Percentiles rank a stretch among this genome's conserved stretches.
Evolutionary conservation across 176 grass and related monocot species (phyloP).

Genomic region (Triticum dicoccoides): DNA sequence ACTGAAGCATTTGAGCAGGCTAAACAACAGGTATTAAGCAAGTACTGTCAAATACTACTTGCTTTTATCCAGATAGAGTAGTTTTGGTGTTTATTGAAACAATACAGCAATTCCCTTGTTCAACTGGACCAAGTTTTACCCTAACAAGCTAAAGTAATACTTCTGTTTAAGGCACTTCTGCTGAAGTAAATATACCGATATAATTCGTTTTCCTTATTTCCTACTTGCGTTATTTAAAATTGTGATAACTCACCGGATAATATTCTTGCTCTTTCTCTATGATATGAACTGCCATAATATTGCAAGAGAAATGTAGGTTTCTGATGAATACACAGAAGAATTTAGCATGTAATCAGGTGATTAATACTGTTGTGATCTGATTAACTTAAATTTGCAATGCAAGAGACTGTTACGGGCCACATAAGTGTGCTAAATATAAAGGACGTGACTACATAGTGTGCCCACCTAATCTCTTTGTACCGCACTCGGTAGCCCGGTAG

Average conservation of each 20-base stretch:
- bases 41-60: slow-evolving; percentile 3
- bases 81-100: not conserved
- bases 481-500: too few species aligned
- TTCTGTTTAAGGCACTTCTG: not conserved
- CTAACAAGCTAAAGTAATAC: not conserved
- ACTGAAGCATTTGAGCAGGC: slow-evolving; percentile 86
- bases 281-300: not conserved
- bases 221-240: not conserved
- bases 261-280: not conserved
- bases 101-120: not conserved
- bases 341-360: slow-evolving; percentile 16
- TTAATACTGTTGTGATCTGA: not conserved
- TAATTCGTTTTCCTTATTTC: slow-evolving; percentile 7
- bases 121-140: slow-evolving; percentile 2
- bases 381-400: not conserved
- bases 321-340: not conserved
- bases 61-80: slow-evolving; percentile 7
- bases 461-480: not conserved
- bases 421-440: not conserved
- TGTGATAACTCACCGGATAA: not conserved
- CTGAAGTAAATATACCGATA: not conserved
- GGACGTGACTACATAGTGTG: not conserved
- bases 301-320: not conserved
- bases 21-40: slow-evolving; percentile 70
- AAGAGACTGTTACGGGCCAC: not conserved